These are phyloP conservation scores for Suillus sp. DNA, from an alignment of 768 basidiomycete species.

Conservation along the genomic window DNA sequence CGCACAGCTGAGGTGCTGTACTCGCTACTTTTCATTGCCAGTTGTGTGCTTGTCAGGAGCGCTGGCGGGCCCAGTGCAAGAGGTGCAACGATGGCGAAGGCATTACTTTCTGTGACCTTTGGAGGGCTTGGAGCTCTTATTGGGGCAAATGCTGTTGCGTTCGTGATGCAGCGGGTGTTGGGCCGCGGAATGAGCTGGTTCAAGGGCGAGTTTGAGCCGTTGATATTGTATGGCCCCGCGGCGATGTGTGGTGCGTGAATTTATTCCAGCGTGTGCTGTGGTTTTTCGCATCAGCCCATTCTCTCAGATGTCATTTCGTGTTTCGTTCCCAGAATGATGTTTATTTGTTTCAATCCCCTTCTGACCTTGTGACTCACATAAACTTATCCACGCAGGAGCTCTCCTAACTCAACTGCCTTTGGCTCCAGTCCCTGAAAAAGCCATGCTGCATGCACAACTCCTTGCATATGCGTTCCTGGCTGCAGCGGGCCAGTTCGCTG, in stretches of 20 bases:
- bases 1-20: constrained; percentile 69
- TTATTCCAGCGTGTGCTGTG: neutral
- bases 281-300: neutral
- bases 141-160: constrained; percentile 70
- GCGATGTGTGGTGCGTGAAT: constrained; percentile 62
- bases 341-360: neutral
- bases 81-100: constrained; percentile 35
- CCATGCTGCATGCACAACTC: constrained; percentile 57
- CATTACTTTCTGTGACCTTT: constrained; percentile 50
- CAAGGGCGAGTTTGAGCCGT: constrained; percentile 59
- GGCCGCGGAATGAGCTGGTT: constrained; percentile 88
- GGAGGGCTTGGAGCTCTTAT: constrained; percentile 60
- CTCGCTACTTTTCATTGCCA: constrained; percentile 46
- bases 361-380: neutral
- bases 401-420: constrained; percentile 63
- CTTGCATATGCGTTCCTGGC: constrained; percentile 62
- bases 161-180: constrained; percentile 62
- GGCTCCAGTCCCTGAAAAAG: constrained; percentile 24
- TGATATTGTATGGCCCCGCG: constrained; percentile 76
- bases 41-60: constrained; percentile 45
- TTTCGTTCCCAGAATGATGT: neutral
- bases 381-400: constrained; percentile 46
- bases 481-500: constrained; percentile 58
- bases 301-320: neutral
- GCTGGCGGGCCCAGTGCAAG: constrained; percentile 9